Evolutionary conservation across 768 basidiomycete species (phyloP).

Genomic region (Royoungia palumana): DNA sequence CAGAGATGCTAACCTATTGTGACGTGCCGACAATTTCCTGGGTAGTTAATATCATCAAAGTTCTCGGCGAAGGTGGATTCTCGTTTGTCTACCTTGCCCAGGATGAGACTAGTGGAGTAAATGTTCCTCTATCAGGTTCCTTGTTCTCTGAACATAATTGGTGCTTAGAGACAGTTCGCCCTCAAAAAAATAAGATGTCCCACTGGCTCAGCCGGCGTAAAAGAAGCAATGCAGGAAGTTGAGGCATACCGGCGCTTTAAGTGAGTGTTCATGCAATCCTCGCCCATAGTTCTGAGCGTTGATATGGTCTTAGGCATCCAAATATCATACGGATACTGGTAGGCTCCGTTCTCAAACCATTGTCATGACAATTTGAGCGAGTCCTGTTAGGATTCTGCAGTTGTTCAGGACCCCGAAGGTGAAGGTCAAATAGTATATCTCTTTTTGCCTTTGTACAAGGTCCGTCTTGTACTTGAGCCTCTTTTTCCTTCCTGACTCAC

Average conservation of each 20-base stretch:
- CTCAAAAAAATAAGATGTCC: conserved; percentile 97
- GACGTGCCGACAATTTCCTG: neutral
- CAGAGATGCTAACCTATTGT: neutral
- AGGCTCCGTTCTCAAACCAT: conserved; percentile 13
- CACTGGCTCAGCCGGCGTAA: conserved; percentile 81
- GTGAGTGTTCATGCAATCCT: conserved; percentile 42
- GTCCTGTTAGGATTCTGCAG: conserved; percentile 74
- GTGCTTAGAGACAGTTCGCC: conserved; percentile 77
- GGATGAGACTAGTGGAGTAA: conserved; percentile 79
- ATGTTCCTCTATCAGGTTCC: conserved; percentile 23
- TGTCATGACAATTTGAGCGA: neutral
- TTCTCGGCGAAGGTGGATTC: conserved; percentile 96
- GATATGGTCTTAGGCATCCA: conserved; percentile 59
- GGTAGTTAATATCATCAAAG: conserved; percentile 82
- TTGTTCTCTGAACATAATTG: neutral
- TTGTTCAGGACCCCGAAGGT: conserved; percentile 89
- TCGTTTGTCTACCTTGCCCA: conserved; percentile 88
- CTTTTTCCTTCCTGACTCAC: neutral
- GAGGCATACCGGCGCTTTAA: conserved; percentile 95
- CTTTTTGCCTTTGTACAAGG: conserved; percentile 92
- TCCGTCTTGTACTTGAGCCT: conserved; percentile 25
- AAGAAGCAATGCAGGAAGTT: conserved; percentile 84
- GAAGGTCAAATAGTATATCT: conserved; percentile 95
- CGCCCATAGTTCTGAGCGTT: neutral
- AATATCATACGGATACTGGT: conserved; percentile 96